Evolutionary conservation across 306 rosid genomes (phyloP).

Genomic region (Quercus suber): DNA sequence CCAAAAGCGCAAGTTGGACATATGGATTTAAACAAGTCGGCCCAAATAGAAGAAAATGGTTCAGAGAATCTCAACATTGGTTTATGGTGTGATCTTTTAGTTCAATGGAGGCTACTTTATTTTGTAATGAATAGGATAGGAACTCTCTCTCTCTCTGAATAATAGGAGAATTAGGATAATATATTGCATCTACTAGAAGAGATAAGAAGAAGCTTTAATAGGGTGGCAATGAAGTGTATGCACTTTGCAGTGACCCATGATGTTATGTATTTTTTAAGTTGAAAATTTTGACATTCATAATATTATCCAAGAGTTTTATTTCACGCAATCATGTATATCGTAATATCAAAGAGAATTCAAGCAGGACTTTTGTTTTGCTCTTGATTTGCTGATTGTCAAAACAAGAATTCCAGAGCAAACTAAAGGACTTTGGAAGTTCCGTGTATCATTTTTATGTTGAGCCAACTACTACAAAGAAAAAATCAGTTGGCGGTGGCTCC

Average conservation of each 20-base stretch:
- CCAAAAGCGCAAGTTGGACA: constrained; percentile 16
- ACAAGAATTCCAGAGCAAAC: background rate
- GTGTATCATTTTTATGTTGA: background rate
- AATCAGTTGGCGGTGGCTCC: background rate
- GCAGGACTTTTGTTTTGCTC: background rate
- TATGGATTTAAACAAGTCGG: constrained; percentile 6
- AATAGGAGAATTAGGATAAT: too few relatives aligned
- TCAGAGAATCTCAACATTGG: constrained; percentile 19
- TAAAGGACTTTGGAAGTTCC: background rate
- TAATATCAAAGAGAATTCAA: background rate
- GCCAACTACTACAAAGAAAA: background rate
- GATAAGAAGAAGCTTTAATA: too few relatives aligned
- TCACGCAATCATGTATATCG: too few relatives aligned
- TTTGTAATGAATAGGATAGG: too few relatives aligned
- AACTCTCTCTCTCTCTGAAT: too few relatives aligned
- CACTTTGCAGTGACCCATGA: too few relatives aligned
- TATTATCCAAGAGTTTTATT: too few relatives aligned
- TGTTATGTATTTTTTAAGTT: too few relatives aligned
- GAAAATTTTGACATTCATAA: too few relatives aligned
- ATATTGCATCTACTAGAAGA: too few relatives aligned
- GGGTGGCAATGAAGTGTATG: too few relatives aligned
- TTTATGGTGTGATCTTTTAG: constrained; percentile 8
- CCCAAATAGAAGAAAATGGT: constrained; percentile 17
- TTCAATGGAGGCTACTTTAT: background rate
- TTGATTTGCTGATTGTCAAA: background rate